A percentile compares a stretch with the other conserved stretches of the same genome.
Conservation (phyloP, 371 early-diverging fungal genomes). For the Apophysomyces trapeziformis region DNA sequence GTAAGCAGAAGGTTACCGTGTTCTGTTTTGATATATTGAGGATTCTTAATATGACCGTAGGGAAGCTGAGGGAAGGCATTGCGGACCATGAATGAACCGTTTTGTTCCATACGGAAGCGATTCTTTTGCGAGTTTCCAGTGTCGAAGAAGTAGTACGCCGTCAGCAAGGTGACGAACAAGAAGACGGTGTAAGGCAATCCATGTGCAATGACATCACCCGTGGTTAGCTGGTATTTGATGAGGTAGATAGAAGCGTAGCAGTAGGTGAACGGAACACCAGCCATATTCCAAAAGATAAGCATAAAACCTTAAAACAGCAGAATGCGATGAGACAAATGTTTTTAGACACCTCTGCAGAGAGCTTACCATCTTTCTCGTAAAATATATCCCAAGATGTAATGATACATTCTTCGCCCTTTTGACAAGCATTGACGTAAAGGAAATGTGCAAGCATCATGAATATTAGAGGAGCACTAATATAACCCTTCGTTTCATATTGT, state of each 20-base stretch:
- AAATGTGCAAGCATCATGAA: conserved; percentile 80
- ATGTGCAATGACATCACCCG: conserved; percentile 43
- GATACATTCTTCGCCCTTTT: conserved; percentile 80
- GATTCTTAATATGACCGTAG: conserved; percentile 69
- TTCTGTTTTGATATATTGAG: conserved; percentile 76
- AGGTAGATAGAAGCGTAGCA: conserved; percentile 61
- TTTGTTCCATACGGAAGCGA: conserved; percentile 82
- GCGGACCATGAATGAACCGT: conserved; percentile 60
- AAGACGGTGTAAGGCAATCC: conserved; percentile 43
- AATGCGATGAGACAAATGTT: background rate
- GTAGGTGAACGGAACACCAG: conserved; percentile 67
- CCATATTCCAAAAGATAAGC: conserved; percentile 67
- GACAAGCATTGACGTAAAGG: conserved; percentile 74
- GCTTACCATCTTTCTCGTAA: conserved; percentile 60
- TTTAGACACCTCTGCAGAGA: background rate
- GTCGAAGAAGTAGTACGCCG: conserved; percentile 59
- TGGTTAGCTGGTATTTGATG: conserved; percentile 50
- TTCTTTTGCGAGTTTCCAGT: conserved; percentile 90
- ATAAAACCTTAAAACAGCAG: conserved; percentile 48
- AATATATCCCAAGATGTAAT: conserved; percentile 76
- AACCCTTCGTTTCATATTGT: conserved; percentile 69
- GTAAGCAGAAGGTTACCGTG: conserved; percentile 78
- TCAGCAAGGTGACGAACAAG: conserved; percentile 41
- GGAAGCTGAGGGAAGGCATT: conserved; percentile 69
- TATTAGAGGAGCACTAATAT: conserved; percentile 67